A percentile compares a stretch with the other conserved stretches of the same genome.
Conservation (phyloP, 345 rosid species). For the Firmiana major region DNA sequence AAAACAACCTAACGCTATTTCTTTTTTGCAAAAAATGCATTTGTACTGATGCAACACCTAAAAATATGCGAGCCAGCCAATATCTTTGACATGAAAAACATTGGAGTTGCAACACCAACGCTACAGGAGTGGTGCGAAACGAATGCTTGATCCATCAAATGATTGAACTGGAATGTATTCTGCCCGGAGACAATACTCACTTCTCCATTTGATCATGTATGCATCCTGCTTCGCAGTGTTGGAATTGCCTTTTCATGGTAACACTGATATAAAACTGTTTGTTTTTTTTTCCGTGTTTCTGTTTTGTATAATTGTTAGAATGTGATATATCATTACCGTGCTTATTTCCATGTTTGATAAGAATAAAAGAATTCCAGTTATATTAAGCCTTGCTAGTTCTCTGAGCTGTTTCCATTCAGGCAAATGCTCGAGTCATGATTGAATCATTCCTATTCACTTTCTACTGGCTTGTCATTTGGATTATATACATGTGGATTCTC, state of each 20-base stretch:
- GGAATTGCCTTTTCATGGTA: neutral
- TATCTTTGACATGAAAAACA: slow-evolving; percentile 70
- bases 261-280: neutral
- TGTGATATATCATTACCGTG: neutral
- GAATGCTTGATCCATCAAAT: slow-evolving; percentile 18
- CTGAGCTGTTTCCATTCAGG: neutral
- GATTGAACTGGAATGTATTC: neutral
- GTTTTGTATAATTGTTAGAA: neutral
- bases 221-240: neutral
- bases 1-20: neutral
- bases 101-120: slow-evolving; percentile 58
- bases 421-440: neutral
- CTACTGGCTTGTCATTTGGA: neutral
- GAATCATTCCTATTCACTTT: neutral
- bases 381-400: neutral
- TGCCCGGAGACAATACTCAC: neutral
- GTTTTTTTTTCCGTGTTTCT: neutral
- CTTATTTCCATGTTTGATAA: neutral
- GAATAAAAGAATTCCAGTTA: neutral
- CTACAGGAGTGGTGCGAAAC: slow-evolving; percentile 58
- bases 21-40: neutral
- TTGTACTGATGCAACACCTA: neutral
- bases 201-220: neutral
- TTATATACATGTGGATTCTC: too few relatives aligned
- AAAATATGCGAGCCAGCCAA: slow-evolving; percentile 43